Evolutionary conservation across 345 rosid species (phyloP).

Genomic region (Citrus inodora): DNA sequence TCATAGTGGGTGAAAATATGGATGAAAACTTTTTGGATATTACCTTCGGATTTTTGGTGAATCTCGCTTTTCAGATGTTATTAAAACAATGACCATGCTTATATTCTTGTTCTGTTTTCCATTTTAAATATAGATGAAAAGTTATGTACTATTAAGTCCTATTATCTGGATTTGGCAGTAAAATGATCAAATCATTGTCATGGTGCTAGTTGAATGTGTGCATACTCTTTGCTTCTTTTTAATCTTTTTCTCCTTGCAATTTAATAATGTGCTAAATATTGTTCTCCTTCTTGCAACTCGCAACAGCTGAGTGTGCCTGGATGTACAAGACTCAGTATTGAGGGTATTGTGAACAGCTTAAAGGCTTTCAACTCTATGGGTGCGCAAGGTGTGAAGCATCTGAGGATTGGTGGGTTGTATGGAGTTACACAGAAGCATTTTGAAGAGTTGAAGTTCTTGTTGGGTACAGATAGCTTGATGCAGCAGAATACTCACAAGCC

Average conservation of each 20-base stretch:
- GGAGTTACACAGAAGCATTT: slow-evolving; percentile 65
- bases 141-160: neutral
- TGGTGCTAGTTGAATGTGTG: neutral
- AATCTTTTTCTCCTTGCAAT: neutral
- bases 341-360: slow-evolving; percentile 62
- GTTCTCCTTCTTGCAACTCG: slow-evolving; percentile 14
- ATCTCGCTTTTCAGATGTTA: neutral
- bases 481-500: slow-evolving; percentile 45
- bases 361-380: slow-evolving; percentile 51
- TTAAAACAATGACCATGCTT: neutral
- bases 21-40: neutral
- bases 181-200: neutral
- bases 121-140: neutral
- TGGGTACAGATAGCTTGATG: slow-evolving; percentile 37
- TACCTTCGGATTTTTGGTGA: neutral
- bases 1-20: neutral
- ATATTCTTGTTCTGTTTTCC: neutral
- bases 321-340: slow-evolving; percentile 70
- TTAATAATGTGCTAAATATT: slow-evolving; percentile 13
- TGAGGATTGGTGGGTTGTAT: slow-evolving; percentile 74
- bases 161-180: neutral
- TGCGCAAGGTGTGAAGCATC: slow-evolving; percentile 53
- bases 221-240: neutral
- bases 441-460: slow-evolving; percentile 56
- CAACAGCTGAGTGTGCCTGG: slow-evolving; percentile 84